Percentiles rank a stretch among this genome's conserved stretches.
These are phyloP conservation scores for Limonomyces culmigenus DNA, from an alignment of 1,284 basidiomycete species.

Conservation along the genomic window DNA sequence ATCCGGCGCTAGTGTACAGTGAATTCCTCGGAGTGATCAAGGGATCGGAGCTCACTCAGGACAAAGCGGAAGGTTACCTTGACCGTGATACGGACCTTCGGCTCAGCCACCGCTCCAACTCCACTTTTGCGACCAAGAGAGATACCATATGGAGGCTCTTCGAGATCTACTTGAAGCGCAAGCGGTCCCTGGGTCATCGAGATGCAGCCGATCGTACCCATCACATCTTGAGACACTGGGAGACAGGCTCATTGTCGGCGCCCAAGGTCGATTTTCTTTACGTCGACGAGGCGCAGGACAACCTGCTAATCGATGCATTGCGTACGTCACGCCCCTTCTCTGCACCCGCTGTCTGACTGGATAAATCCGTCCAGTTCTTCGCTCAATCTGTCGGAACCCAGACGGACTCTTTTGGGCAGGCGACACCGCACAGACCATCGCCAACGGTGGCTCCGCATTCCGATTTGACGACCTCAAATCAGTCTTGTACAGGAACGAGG, in stretches of 20 bases:
- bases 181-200: constrained; percentile 25
- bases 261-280: too few relatives aligned
- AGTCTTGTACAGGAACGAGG: constrained; percentile 43
- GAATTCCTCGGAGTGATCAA: constrained; percentile 59
- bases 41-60: constrained; percentile 37
- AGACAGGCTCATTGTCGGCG: too few relatives aligned
- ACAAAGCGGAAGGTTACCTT: constrained; percentile 19
- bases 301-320: constrained; percentile 46
- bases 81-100: constrained; percentile 24
- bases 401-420: constrained; percentile 65
- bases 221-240: constrained; percentile 1
- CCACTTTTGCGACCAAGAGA: constrained; percentile 34
- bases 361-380: constrained; percentile 26
- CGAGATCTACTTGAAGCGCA: constrained; percentile 30
- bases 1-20: constrained; percentile 46
- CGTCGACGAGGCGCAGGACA: constrained; percentile 61
- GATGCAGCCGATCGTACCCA: constrained; percentile 47
- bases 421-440: constrained; percentile 66
- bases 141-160: constrained; percentile 37
- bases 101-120: constrained; percentile 32
- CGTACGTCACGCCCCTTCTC: constrained; percentile 19
- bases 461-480: constrained; percentile 57
- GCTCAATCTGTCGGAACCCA: constrained; percentile 40
- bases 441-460: constrained; percentile 50
- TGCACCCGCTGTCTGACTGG: neutral